These are phyloP conservation scores for Phragmites australis DNA, from an alignment of 176 grass and related monocot genomes.

Conservation along the genomic window DNA sequence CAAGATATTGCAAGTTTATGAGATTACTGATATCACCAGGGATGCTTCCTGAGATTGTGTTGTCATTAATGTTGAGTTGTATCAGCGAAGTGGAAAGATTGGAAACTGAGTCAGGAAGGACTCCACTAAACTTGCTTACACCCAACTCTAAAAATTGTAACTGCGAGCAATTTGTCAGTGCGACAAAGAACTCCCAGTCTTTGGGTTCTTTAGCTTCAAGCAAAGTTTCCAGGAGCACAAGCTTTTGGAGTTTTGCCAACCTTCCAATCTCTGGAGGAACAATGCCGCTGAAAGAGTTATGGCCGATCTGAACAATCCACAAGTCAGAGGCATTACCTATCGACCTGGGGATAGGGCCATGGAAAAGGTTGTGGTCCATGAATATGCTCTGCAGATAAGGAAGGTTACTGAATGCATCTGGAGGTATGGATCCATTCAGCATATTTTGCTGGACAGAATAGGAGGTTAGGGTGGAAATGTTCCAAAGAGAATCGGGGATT, in stretches of 20 bases:
- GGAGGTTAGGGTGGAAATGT: not conserved
- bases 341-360: not conserved
- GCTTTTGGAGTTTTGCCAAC: not conserved
- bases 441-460: not conserved
- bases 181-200: constrained; percentile 28
- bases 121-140: not conserved
- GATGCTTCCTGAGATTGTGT: constrained; percentile 25
- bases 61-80: not conserved
- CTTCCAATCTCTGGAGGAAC: not conserved
- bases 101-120: constrained; percentile 22
- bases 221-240: not conserved
- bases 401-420: not conserved
- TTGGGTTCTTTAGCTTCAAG: not conserved
- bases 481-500: constrained; percentile 38
- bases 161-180: constrained; percentile 30
- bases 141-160: not conserved
- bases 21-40: constrained; percentile 38
- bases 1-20: not conserved
- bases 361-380: not conserved
- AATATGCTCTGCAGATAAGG: not conserved
- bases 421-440: not conserved
- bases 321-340: not conserved
- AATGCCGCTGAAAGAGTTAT: not conserved
- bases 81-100: constrained; percentile 18
- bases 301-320: rapidly evolving